Percentiles rank a stretch among this genome's conserved stretches.
Conservation (phyloP, 1,284 basidiomycete species). For the Cryptococcus neoformans region DNA sequence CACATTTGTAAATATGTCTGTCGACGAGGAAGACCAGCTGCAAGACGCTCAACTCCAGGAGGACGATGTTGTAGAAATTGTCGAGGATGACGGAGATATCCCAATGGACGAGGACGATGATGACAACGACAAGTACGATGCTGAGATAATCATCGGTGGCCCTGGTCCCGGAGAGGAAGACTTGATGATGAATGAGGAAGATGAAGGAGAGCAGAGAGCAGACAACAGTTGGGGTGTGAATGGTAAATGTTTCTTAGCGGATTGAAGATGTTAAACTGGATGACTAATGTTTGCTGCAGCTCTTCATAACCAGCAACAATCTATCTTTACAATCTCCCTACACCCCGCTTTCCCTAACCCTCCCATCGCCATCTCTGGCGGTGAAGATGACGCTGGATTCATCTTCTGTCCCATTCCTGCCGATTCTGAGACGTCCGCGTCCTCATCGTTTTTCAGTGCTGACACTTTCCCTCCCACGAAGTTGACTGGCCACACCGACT, state of each 20-base stretch:
- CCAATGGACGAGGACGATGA: constrained; percentile 75
- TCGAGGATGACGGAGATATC: constrained; percentile 59
- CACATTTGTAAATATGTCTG: neutral
- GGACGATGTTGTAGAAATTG: constrained; percentile 45
- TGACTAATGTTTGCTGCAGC: constrained; percentile 25
- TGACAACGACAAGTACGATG: constrained; percentile 50
- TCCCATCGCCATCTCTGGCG: constrained; percentile 83
- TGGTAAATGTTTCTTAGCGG: constrained; percentile 9
- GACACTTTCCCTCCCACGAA: constrained; percentile 77
- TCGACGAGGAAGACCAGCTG: constrained; percentile 19
- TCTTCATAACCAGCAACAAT: constrained; percentile 48
- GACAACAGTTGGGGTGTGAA: constrained; percentile 36
- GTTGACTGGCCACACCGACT: constrained; percentile 89
- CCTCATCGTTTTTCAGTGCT: neutral
- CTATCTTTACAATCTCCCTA: constrained; percentile 79
- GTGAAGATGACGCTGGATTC: constrained; percentile 92
- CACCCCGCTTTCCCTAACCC: constrained; percentile 71
- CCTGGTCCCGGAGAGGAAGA: constrained; percentile 33
- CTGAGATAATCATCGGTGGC: constrained; percentile 40
- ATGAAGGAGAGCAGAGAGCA: constrained; percentile 11
- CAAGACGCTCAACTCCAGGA: constrained; percentile 42
- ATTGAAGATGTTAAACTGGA: neutral
- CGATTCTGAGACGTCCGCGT: constrained; percentile 4
- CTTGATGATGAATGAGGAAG: constrained; percentile 14
- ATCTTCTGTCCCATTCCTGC: constrained; percentile 60